Evolutionary conservation across 2,329 filamentous ascomycete genomes (phyloP), one percentile per base, ranked within the genome.

Genomic region (Graphilbum ipis-grandicollis): DNA sequence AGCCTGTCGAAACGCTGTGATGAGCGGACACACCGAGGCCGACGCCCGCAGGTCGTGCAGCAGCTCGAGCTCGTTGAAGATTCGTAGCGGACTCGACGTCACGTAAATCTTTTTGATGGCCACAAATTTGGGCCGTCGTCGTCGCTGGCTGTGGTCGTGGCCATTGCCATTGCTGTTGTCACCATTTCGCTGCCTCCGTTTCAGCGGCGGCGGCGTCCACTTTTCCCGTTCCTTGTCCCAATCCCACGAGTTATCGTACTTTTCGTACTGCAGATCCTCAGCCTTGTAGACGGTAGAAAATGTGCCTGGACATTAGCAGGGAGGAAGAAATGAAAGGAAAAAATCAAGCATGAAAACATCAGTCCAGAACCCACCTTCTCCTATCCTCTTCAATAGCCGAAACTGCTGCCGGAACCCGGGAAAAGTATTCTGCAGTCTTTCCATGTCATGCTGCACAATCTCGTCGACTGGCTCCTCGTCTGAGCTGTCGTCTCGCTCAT

Each of bases 81-180:
- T 96, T 33, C 90, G 81, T 21, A 77, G 68, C 0, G 90, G 90
- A 46, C 85, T 94, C 43, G 86, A 94, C 1, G 92, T 98, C 45
- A 96, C 90, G 56, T 98, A 98, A 48, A 98, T 98, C 62, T 98
- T 98, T 62, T 98, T 98, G 57, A 98, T 82, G 17, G 92, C 90
- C 43, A 98, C 92, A 51, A 79, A 96, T 52, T 79, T 82, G 19
- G 79, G 65, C 35, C 59, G 61, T 38, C 59, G 60, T 30, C 54
- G 55, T 18, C 29, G 10, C 10, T n/a, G 10, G 48, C 51, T 17
- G 52, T 46, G 37, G 53, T 48, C 29, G 31, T 9, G 26, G 19
- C 25, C 22, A 15, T 25, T 25, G 13, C 14, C 17, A 9, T 19
- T 12, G 17, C 31, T 21, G 31, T 23, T 10, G 21, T 10, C 21